Percentiles rank a stretch among this genome's conserved stretches.
Evolutionary conservation across 2,329 filamentous ascomycete genomes (phyloP).

Genomic region (Colletotrichum trifolii): DNA sequence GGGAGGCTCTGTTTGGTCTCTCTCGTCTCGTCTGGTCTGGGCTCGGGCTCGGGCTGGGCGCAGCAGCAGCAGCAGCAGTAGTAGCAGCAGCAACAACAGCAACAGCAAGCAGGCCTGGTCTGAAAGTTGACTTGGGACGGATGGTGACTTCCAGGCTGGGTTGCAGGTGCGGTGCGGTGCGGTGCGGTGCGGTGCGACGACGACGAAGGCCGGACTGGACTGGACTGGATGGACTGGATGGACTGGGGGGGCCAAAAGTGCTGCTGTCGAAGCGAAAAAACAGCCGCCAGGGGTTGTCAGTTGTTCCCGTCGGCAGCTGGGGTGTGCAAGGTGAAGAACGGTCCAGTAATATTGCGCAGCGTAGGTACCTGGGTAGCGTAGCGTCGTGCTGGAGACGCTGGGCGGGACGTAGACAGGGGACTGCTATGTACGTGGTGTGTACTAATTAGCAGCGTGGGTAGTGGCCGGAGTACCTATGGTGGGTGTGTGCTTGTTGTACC

Average conservation of each 20-base stretch:
- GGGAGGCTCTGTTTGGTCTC: too few species aligned
- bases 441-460: too few species aligned
- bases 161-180: too few species aligned
- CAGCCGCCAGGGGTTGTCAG: conserved; percentile 33
- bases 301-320: conserved; percentile 26
- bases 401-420: not conserved
- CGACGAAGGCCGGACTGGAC: not conserved
- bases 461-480: too few species aligned
- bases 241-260: conserved; percentile 14
- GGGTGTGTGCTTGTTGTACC: too few species aligned
- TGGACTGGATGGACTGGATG: not conserved
- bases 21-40: conserved; percentile 13
- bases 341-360: conserved; percentile 24
- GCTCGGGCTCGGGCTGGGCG: conserved; percentile 13
- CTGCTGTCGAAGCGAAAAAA: conserved; percentile 30
- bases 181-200: conserved; percentile 4
- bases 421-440: too few species aligned
- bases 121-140: conserved; percentile 23
- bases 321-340: conserved; percentile 1
- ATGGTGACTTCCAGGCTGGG: too few species aligned
- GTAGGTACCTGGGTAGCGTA: not conserved
- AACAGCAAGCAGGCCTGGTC: too few species aligned
- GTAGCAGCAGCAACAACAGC: too few species aligned
- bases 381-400: conserved; percentile 5
- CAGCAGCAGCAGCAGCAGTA: too few species aligned